These are phyloP conservation scores for Leccinum fallax DNA, from an alignment of 1,284 basidiomycete genomes.

Conservation along the genomic window DNA sequence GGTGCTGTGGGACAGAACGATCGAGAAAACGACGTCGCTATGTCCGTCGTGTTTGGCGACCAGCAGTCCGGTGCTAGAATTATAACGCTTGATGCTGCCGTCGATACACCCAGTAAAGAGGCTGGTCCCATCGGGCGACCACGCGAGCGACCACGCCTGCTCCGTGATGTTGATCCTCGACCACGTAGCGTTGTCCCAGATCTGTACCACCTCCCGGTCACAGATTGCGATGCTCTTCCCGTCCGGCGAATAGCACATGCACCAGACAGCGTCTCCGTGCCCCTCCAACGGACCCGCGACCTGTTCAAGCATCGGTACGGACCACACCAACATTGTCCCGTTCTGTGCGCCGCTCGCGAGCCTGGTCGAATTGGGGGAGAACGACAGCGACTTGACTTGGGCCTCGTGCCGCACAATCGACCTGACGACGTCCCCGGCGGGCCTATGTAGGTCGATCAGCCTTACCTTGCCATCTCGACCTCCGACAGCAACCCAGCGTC, in stretches of 20 bases:
- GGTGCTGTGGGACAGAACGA: conserved; percentile 11
- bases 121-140: conserved; percentile 16
- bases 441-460: conserved; percentile 11
- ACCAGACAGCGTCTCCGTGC: conserved; percentile 23
- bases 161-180: conserved; percentile 4
- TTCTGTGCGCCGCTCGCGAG: conserved; percentile 24
- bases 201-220: conserved; percentile 21
- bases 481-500: conserved; percentile 22
- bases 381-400: conserved; percentile 20
- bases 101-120: conserved; percentile 22
- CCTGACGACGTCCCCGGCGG: neutral
- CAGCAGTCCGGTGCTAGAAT: conserved; percentile 9
- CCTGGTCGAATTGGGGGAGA: conserved; percentile 21
- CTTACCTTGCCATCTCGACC: conserved; percentile 19
- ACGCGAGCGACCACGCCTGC: conserved; percentile 28
- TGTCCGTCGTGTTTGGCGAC: conserved; percentile 10
- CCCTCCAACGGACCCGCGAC: conserved; percentile 14
- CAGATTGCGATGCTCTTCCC: conserved; percentile 25
- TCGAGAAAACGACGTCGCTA: conserved; percentile 18
- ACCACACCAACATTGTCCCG: conserved; percentile 29
- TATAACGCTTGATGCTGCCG: conserved; percentile 20
- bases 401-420: conserved; percentile 7
- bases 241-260: conserved; percentile 21
- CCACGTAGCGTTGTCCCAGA: conserved; percentile 22
- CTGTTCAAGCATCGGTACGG: conserved; percentile 5